These are phyloP conservation scores for Phaseolus lunatus DNA, from an alignment of 306 rosid genomes.

Conservation along the genomic window DNA sequence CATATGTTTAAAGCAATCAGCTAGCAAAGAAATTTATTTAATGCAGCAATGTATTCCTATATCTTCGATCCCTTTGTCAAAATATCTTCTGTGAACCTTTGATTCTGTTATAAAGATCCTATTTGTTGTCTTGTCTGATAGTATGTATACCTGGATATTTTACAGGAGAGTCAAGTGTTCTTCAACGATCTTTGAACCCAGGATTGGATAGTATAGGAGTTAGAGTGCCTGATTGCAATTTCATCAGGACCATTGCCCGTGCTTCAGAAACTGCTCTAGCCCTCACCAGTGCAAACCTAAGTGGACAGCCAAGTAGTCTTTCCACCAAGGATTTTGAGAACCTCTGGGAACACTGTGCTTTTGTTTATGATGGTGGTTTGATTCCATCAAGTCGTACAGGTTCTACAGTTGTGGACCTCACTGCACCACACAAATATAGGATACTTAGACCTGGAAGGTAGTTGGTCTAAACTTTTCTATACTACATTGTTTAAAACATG, in stretches of 20 bases:
- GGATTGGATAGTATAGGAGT: conserved; percentile 89
- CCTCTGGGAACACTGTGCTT: conserved; percentile 88
- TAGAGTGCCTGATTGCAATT: conserved; percentile 87
- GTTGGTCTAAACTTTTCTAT: conserved; percentile 21
- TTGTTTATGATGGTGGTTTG: conserved; percentile 79
- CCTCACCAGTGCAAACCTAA: conserved; percentile 92
- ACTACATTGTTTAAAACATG: conserved; percentile 22
- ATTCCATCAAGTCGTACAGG: conserved; percentile 93
- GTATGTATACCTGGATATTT: conserved; percentile 40
- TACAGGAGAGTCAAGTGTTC: conserved; percentile 85
- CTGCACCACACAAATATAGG: conserved; percentile 66
- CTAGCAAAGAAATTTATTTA: background rate
- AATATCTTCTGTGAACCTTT: conserved; percentile 10
- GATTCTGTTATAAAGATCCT: background rate
- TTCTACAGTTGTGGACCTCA: conserved; percentile 87
- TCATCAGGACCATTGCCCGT: conserved; percentile 76
- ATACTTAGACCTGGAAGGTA: conserved; percentile 96
- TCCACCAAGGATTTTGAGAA: conserved; percentile 74
- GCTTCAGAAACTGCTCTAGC: conserved; percentile 81
- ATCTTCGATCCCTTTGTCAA: conserved; percentile 19
- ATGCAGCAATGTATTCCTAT: conserved; percentile 13
- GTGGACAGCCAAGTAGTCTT: conserved; percentile 91
- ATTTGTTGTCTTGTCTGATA: conserved; percentile 25
- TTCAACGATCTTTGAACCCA: conserved; percentile 88
- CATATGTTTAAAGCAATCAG: conserved; percentile 3